A percentile compares a stretch with the other conserved stretches of the same genome.
Conservation (phyloP, 441 rosid species). For the Pelargonium exstipulatum region DNA sequence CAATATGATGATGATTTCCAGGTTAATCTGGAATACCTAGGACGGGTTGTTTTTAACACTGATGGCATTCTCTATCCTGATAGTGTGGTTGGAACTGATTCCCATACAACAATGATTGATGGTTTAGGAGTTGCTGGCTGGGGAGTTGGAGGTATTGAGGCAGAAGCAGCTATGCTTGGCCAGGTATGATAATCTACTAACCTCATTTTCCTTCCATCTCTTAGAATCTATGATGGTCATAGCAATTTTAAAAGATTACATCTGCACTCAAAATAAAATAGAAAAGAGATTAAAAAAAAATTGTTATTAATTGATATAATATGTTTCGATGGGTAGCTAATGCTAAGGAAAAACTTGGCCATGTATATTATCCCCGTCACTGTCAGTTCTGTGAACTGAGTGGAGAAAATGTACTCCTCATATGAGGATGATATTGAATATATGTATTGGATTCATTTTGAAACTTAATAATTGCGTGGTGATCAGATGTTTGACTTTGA, state of each 20-base stretch:
- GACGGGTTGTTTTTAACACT: slow-evolving; percentile 53
- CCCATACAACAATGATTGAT: slow-evolving; percentile 68
- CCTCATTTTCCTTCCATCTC: background rate
- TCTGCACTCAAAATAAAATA: background rate
- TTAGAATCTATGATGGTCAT: background rate
- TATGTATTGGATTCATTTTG: background rate
- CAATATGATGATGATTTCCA: slow-evolving; percentile 23
- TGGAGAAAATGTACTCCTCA: background rate
- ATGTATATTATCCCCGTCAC: background rate
- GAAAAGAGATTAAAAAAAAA: background rate
- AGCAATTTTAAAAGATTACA: background rate
- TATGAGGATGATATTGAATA: background rate
- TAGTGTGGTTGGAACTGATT: slow-evolving; percentile 62
- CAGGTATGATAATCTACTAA: slow-evolving; percentile 34
- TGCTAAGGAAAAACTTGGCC: background rate
- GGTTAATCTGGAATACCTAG: slow-evolving; percentile 65
- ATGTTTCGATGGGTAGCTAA: background rate
- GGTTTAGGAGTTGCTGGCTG: slow-evolving; percentile 66
- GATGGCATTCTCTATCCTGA: slow-evolving; percentile 55
- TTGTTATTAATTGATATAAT: background rate
- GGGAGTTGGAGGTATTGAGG: slow-evolving; percentile 75
- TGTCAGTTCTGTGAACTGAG: background rate
- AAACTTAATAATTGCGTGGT: background rate
- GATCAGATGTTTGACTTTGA: background rate
- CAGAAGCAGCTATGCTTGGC: slow-evolving; percentile 66